Percentiles rank a stretch among this genome's conserved stretches.
These are phyloP conservation scores for Aureobasidium namibiae DNA, from an alignment of 2,329 filamentous ascomycete genomes.

Conservation along the genomic window DNA sequence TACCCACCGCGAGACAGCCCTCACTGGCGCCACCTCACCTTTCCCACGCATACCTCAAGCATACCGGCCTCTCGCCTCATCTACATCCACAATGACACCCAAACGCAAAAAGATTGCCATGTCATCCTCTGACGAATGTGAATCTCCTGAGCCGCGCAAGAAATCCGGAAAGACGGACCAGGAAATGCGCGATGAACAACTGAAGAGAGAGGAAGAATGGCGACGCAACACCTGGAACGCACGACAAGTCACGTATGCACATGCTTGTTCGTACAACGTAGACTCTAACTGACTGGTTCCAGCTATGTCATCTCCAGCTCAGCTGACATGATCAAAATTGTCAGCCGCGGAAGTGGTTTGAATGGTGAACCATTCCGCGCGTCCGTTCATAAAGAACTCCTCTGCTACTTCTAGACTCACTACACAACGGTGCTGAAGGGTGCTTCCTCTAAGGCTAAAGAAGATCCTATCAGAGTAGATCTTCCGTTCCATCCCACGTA, in stretches of 20 bases:
- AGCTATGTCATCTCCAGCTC: not conserved
- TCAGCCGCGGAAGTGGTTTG: not conserved
- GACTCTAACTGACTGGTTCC: not conserved
- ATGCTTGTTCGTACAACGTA: no score
- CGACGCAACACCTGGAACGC: not conserved
- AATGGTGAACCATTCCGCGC: not conserved
- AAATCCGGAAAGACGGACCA: no score
- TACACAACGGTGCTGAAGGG: not conserved
- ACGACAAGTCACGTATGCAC: not conserved
- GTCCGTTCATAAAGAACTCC: not conserved
- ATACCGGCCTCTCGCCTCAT: no score
- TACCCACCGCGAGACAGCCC: no score
- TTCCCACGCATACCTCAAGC: no score
- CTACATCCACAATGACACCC: no score
- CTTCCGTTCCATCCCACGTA: not conserved
- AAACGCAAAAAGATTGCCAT: no score
- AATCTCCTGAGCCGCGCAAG: no score
- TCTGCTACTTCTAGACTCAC: slow-evolving; percentile 5
- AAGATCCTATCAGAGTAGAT: not conserved
- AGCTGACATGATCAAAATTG: not conserved
- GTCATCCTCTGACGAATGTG: no score
- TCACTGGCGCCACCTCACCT: no score
- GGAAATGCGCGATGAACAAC: no score
- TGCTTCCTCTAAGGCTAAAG: not conserved
- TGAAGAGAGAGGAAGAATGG: not conserved